Percentiles rank a stretch among this genome's conserved stretches.
These are phyloP conservation scores for Candida smagusa DNA, from an alignment of 1,139 yeast genomes.

Conservation along the genomic window DNA sequence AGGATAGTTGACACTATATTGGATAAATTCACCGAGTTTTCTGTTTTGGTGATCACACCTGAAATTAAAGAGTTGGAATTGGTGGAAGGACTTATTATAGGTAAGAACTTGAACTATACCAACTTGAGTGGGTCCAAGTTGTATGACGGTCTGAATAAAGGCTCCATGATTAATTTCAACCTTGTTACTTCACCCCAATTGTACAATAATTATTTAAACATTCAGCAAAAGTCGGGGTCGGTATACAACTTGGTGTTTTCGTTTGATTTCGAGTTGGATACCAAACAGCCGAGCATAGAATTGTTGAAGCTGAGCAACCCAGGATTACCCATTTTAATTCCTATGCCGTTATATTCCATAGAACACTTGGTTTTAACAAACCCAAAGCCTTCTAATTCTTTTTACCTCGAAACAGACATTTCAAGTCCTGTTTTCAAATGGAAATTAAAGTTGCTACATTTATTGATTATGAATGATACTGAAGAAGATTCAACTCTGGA, in stretches of 20 bases:
- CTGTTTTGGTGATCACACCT: conserved; percentile 55
- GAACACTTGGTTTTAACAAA: conserved; percentile 30
- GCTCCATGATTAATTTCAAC: conserved; percentile 20
- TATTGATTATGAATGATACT: conserved; percentile 29
- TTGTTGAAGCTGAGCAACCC: conserved; percentile 20
- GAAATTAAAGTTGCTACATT: conserved; percentile 31
- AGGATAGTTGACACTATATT: conserved; percentile 40
- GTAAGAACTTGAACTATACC: conserved; percentile 54
- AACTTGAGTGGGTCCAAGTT: conserved; percentile 61
- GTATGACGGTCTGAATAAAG: conserved; percentile 36
- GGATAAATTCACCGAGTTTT: conserved; percentile 9
- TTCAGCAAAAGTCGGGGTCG: conserved; percentile 22
- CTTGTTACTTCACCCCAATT: conserved; percentile 41
- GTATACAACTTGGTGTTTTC: conserved; percentile 50
- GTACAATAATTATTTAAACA: conserved; percentile 29
- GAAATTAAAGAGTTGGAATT: conserved; percentile 67
- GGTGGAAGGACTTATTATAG: conserved; percentile 64
- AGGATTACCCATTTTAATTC: conserved; percentile 36
- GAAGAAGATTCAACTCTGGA: conserved; percentile 14
- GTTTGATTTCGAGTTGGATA: conserved; percentile 54
- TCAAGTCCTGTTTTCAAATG: conserved; percentile 25
- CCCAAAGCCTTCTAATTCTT: conserved; percentile 24
- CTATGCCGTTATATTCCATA: conserved; percentile 36
- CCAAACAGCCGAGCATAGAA: conserved; percentile 38
- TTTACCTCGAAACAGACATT: conserved; percentile 17